Conservation (phyloP, 768 basidiomycete species). For the Cubamyces sp. region DNA sequence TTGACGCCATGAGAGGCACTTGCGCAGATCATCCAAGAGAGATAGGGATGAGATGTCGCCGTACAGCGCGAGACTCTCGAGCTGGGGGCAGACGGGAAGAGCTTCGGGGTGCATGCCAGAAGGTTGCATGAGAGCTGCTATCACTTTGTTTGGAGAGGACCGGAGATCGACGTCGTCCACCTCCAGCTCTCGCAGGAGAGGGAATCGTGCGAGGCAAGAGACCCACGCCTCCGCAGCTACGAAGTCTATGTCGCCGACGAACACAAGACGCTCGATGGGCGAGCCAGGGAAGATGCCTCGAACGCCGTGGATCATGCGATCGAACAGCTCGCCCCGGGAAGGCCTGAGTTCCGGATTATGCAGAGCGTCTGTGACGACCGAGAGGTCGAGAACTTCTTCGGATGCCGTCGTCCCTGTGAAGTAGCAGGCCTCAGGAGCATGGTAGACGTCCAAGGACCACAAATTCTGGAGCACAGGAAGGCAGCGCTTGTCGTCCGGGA, state of each 20-base stretch:
- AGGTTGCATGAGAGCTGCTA: neutral
- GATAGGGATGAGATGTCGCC: neutral
- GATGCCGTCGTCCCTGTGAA: neutral
- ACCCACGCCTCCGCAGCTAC: neutral
- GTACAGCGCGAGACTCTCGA: neutral
- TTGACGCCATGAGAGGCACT: slow-evolving; percentile 3
- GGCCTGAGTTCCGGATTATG: neutral
- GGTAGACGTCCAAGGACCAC: neutral
- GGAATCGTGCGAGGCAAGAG: neutral
- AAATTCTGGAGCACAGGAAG: slow-evolving; percentile 3
- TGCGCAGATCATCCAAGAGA: neutral
- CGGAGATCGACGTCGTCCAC: slow-evolving; percentile 3
- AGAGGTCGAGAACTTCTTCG: neutral
- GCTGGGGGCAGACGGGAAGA: neutral
- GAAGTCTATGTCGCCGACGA: slow-evolving; percentile 1
- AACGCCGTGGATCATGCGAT: neutral
- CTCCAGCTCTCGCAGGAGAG: neutral
- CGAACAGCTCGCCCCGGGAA: slow-evolving; percentile 3
- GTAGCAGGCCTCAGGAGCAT: slow-evolving; percentile 1
- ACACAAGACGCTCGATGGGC: neutral
- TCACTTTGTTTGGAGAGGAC: neutral
- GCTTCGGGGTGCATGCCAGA: neutral
- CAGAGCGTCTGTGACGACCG: neutral
- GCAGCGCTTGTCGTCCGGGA: neutral
- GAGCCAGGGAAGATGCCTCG: slow-evolving; percentile 2